These are phyloP conservation scores for Trametes villosa DNA, from an alignment of 768 basidiomycete genomes.

Conservation along the genomic window DNA sequence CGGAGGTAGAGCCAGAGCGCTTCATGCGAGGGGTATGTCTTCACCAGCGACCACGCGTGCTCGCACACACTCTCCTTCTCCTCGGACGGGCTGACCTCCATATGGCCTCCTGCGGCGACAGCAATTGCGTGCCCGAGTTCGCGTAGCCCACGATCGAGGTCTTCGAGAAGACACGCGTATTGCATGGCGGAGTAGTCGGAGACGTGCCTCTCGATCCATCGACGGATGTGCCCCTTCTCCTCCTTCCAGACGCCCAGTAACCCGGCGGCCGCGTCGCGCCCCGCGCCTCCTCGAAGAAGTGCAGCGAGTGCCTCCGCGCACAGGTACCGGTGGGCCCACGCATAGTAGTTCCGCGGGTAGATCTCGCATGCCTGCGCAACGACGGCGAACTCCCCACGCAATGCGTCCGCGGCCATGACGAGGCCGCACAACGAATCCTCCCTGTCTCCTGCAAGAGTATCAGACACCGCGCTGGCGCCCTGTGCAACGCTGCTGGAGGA, in stretches of 20 bases:
- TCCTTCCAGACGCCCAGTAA: conserved; percentile 39
- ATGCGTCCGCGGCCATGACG: conserved; percentile 38
- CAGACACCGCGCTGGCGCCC: not conserved
- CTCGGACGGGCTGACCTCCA: not conserved
- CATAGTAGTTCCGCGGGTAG: conserved; percentile 77
- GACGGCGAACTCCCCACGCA: conserved; percentile 54
- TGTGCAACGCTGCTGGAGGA: not conserved
- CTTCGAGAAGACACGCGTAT: conserved; percentile 49
- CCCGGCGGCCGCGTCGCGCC: not conserved
- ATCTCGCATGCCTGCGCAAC: conserved; percentile 55
- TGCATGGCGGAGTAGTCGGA: conserved; percentile 71
- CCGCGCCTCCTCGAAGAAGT: conserved; percentile 16
- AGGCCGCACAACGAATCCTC: conserved; percentile 23
- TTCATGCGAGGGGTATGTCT: conserved; percentile 59
- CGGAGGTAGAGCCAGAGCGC: conserved; percentile 68
- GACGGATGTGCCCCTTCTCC: conserved; percentile 43
- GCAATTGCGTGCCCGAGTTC: not conserved
- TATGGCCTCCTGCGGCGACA: not conserved
- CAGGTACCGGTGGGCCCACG: conserved; percentile 67
- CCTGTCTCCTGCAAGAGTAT: not conserved
- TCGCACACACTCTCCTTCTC: not conserved
- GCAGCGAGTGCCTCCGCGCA: conserved; percentile 43
- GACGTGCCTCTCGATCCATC: conserved; percentile 67
- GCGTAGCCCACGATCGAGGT: not conserved
- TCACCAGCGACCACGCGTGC: conserved; percentile 55